Evolutionary conservation across 371 early-diverging fungal species (phyloP).

Genomic region (Neoconidiobolus thromboides): DNA sequence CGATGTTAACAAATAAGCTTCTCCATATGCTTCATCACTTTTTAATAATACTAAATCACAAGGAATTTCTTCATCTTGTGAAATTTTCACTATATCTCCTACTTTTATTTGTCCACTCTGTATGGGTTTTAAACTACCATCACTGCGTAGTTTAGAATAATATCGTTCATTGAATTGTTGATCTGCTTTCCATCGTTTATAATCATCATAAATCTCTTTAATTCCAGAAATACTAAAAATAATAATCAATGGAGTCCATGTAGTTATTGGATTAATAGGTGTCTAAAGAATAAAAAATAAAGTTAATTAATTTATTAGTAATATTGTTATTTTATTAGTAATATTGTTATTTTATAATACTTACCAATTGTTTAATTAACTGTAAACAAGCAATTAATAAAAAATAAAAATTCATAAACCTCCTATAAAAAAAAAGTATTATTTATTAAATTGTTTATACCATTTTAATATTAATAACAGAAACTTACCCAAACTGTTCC

Average conservation of each 20-base stretch:
- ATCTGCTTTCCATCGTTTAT: conserved; percentile 10
- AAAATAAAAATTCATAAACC: conserved; percentile 8
- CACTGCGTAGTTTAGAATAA: conserved; percentile 14
- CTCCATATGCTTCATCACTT: conserved; percentile 30
- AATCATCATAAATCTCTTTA: conserved; percentile 7
- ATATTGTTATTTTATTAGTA: neutral
- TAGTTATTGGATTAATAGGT: conserved; percentile 7
- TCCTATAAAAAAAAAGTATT: neutral
- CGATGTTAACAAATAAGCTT: conserved; percentile 59
- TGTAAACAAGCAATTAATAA: conserved; percentile 5
- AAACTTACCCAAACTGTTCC: conserved; percentile 9
- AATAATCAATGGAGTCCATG: conserved; percentile 7
- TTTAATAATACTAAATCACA: conserved; percentile 45
- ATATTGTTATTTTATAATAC: neutral
- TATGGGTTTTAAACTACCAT: conserved; percentile 9
- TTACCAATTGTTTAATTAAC: conserved; percentile 2
- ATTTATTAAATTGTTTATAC: neutral
- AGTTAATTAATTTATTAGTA: neutral
- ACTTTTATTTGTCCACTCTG: conserved; percentile 43
- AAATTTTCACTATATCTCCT: conserved; percentile 58
- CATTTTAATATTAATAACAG: neutral
- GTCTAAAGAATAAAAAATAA: neutral
- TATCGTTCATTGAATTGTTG: conserved; percentile 22
- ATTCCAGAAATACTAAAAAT: conserved; percentile 10
- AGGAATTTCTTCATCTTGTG: conserved; percentile 57